Evolutionary conservation across 495 filamentous ascomycete species (phyloP), one percentile per base, ranked within the genome.

Genomic region (Parathielavia appendiculata): DNA sequence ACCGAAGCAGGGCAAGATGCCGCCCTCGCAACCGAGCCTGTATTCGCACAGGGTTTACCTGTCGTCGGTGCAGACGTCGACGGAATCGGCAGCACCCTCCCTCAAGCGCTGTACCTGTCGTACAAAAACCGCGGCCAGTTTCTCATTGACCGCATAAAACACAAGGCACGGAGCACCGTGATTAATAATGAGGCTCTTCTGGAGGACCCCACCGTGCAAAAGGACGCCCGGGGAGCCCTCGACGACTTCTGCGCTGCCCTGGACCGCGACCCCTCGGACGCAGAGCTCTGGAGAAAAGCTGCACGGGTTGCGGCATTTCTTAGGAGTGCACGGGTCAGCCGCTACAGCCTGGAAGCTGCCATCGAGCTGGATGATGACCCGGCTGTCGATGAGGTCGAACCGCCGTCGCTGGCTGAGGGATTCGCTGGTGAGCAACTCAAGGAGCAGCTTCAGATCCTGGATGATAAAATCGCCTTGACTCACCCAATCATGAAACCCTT

Each of bases 81-180:
- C 53, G 86, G 79, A 5, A 83, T 84, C 0, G 88, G 86, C 30
- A 95, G 85, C 69, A 88, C 86, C 39, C 74, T 97, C 5, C 88
- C 91, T 0, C 90, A 97, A 62, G 89, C 93, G 10, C 80, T 96
- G 19, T 96, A 95, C 62, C 80, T 99, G 8, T 85, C 92, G 5
- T 90, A 91, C 76, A 99, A 99, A 66, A 97, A 97, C 68, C 84
- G 92, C 72, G 95, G 91, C 51, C 86, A 96, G 66, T 97, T 91
- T 67, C 71, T 86, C 22, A 76, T 98, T 26, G 93, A 98, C 63
- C 77, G 80, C 51, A 76, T 96, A 20, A 76, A 71, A 51, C 62
- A 75, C 54, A 66, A 67, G 34, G 56, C 69, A 19, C 84, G 83
- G 35, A 68, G 74, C 9, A 62, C 67, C 9, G 51, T 58, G 2